phyloP scores from a whole-genome alignment of 2,329 filamentous ascomycete genomes.

The Colletotrichum sp. region DNA sequence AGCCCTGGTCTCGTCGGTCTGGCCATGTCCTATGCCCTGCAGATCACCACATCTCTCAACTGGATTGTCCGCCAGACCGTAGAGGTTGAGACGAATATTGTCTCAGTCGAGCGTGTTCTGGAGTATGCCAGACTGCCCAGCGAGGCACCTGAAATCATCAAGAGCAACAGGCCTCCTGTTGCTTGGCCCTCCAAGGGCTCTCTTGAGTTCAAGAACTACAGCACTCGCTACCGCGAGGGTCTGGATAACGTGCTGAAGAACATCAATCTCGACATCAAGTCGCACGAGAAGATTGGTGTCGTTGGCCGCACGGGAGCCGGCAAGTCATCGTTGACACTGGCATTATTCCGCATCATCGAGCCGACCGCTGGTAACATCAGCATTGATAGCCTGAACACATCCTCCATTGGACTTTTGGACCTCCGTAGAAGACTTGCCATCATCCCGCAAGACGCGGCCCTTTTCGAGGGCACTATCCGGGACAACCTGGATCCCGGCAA shows the following conservation, averaged over 20 bases:
- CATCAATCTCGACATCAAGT: conserved; percentile 89
- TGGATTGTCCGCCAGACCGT: conserved; percentile 99
- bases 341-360: conserved; percentile 96
- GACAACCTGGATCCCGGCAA: conserved; percentile 96
- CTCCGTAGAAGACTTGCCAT: conserved; percentile 90
- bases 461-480: conserved; percentile 91
- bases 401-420: conserved; percentile 87
- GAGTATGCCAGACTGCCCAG: conserved; percentile 92
- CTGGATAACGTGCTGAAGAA: conserved; percentile 94
- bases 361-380: conserved; percentile 80
- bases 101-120: conserved; percentile 95
- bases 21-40: conserved; percentile 94
- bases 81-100: conserved; percentile 99
- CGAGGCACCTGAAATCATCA: conserved; percentile 93
- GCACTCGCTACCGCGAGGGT: conserved; percentile 87
- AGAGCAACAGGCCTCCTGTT: conserved; percentile 82
- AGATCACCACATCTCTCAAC: conserved; percentile 96
- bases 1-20: conserved; percentile 83
- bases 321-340: conserved; percentile 91
- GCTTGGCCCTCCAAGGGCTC: conserved; percentile 92
- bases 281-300: conserved; percentile 97
- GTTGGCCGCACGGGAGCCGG: conserved; percentile 95
- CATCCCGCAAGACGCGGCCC: conserved; percentile 95
- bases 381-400: conserved; percentile 90
- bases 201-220: conserved; percentile 92